phyloP scores from a whole-genome alignment of 1,284 basidiomycete species.

The Sanghuangporus weigelae region DNA sequence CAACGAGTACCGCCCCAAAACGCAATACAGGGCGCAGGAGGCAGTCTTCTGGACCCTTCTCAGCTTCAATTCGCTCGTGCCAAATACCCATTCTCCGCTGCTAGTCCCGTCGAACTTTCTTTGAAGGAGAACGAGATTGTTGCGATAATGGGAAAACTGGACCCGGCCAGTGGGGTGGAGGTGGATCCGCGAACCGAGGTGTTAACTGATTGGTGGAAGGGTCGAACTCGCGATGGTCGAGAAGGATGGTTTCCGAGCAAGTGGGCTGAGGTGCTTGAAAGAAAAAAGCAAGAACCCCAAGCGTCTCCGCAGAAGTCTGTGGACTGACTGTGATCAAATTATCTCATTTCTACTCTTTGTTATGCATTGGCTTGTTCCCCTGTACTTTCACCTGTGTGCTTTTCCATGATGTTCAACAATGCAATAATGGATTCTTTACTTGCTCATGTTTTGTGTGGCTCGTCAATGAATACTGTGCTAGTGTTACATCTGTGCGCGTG shows the following conservation, averaged over 20 bases:
- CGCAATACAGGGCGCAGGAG: conserved; percentile 32
- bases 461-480: neutral
- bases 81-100: conserved; percentile 74
- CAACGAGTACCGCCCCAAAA: conserved; percentile 43
- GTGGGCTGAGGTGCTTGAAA: conserved; percentile 75
- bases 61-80: conserved; percentile 86
- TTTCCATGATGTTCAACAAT: neutral
- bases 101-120: conserved; percentile 72
- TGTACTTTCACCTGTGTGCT: neutral
- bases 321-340: conserved; percentile 28
- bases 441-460: neutral
- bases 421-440: neutral
- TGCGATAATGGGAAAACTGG: conserved; percentile 83
- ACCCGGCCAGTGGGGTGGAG: conserved; percentile 63
- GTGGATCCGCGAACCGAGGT: conserved; percentile 70
- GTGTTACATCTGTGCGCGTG: neutral
- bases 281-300: conserved; percentile 34
- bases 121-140: conserved; percentile 92
- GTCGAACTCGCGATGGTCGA: conserved; percentile 87
- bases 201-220: conserved; percentile 93
- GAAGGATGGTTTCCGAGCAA: conserved; percentile 97
- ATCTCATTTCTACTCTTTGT: neutral
- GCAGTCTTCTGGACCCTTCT: conserved; percentile 64
- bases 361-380: neutral
- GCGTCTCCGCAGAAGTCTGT: conserved; percentile 30